Percentiles rank a stretch among this genome's conserved stretches.
Evolutionary conservation across 2,329 filamentous ascomycete species (phyloP).

Genomic region (Calonectria honghensis): DNA sequence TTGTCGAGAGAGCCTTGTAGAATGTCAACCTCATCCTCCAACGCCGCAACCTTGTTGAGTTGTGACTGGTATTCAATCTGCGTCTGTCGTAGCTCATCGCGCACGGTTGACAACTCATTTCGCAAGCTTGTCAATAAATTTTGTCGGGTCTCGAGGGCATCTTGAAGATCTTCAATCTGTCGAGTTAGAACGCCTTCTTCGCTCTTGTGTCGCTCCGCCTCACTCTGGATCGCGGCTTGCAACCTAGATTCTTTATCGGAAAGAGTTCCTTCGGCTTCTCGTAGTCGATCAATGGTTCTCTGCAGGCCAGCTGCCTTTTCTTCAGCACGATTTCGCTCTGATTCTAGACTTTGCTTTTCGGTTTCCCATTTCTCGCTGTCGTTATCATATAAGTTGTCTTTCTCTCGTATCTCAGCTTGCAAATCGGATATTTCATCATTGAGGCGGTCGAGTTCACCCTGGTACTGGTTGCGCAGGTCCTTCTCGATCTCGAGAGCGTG

Average conservation of each 20-base stretch:
- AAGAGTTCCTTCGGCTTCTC: slow-evolving; percentile 79
- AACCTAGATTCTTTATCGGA: slow-evolving; percentile 81
- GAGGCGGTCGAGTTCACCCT: slow-evolving; percentile 69
- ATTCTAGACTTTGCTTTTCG: slow-evolving; percentile 76
- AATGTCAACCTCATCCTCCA: slow-evolving; percentile 87
- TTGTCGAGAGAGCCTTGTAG: slow-evolving; percentile 69
- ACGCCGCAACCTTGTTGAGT: slow-evolving; percentile 77
- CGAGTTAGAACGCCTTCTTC: slow-evolving; percentile 82
- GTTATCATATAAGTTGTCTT: slow-evolving; percentile 81
- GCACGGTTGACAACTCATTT: slow-evolving; percentile 78
- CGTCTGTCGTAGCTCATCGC: slow-evolving; percentile 82
- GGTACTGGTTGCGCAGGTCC: slow-evolving; percentile 69
- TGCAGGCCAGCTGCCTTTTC: slow-evolving; percentile 81
- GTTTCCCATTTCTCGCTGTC: slow-evolving; percentile 84
- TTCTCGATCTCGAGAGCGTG: slow-evolving; percentile 77
- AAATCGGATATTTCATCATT: slow-evolving; percentile 77
- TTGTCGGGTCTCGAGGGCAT: slow-evolving; percentile 81
- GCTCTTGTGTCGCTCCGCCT: slow-evolving; percentile 81
- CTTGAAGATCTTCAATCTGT: slow-evolving; percentile 85
- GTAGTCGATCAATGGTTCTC: slow-evolving; percentile 81
- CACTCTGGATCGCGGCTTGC: slow-evolving; percentile 81
- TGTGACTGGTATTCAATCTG: slow-evolving; percentile 78
- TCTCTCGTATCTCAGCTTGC: slow-evolving; percentile 80
- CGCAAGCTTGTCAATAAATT: slow-evolving; percentile 79
- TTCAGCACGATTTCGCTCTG: slow-evolving; percentile 79